A percentile compares a stretch with the other conserved stretches of the same genome.
These are phyloP conservation scores for Solanum tarapatanum DNA, from an alignment of 257 asterid species.

Conservation along the genomic window DNA sequence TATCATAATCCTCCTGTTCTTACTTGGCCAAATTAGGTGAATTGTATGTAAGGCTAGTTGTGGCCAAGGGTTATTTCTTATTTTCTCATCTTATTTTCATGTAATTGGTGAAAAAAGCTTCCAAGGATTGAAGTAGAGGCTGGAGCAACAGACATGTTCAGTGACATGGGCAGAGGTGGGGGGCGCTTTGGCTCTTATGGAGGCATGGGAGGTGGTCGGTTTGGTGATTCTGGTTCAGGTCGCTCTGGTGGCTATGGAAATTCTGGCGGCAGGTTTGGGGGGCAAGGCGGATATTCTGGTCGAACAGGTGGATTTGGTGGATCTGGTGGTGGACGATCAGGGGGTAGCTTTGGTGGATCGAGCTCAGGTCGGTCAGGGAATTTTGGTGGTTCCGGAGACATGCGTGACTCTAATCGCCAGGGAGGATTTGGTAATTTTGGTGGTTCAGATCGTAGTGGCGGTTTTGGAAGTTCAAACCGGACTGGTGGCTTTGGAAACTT, in stretches of 20 bases:
- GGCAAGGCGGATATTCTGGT: slow-evolving; percentile 22
- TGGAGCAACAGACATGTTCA: slow-evolving; percentile 38
- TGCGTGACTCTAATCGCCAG: slow-evolving; percentile 7
- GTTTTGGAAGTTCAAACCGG: slow-evolving; percentile 34
- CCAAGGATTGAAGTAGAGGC: slow-evolving; percentile 54
- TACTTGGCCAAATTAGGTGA: background rate
- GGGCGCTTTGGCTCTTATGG: slow-evolving; percentile 33
- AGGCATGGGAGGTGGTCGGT: slow-evolving; percentile 42
- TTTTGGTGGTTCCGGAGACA: slow-evolving; percentile 8
- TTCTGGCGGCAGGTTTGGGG: slow-evolving; percentile 19
- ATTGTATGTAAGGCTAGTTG: background rate
- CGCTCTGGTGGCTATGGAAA: slow-evolving; percentile 47
- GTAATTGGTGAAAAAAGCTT: slow-evolving; percentile 7
- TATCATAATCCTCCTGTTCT: background rate
- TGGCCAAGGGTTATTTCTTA: background rate
- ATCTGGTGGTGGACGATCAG: slow-evolving; percentile 26
- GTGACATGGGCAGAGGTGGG: slow-evolving; percentile 36
- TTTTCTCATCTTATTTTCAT: background rate
- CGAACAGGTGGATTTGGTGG: slow-evolving; percentile 42
- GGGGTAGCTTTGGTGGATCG: slow-evolving; percentile 10
- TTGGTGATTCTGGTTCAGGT: slow-evolving; percentile 54
- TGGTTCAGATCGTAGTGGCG: slow-evolving; percentile 29
- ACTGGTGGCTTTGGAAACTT: slow-evolving; percentile 39
- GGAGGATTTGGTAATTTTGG: slow-evolving; percentile 41
- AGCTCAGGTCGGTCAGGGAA: background rate